Evolutionary conservation across 352 stramenopile species (phyloP).

Genomic region (Globisporangium uncinulatum): DNA sequence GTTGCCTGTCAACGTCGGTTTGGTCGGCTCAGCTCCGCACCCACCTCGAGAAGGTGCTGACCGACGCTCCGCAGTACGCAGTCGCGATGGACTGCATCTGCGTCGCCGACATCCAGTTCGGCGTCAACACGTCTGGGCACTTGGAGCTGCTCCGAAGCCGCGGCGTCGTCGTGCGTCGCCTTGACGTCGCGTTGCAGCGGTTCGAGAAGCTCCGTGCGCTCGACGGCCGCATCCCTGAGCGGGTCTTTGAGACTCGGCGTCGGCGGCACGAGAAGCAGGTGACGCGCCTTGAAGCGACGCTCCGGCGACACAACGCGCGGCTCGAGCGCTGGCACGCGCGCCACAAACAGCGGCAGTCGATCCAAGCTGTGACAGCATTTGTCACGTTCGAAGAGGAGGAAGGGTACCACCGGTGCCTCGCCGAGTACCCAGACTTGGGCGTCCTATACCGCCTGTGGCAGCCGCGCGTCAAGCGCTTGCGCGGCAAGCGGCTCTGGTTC

Average conservation of each 20-base stretch:
- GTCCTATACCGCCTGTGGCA: slow-evolving; percentile 74
- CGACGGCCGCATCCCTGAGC: slow-evolving; percentile 28
- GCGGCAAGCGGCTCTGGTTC: slow-evolving; percentile 70
- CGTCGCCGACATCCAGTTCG: slow-evolving; percentile 78
- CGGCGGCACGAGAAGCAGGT: slow-evolving; percentile 38
- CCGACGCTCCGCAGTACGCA: slow-evolving; percentile 40
- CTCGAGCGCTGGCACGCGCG: slow-evolving; percentile 25
- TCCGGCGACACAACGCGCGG: slow-evolving; percentile 34
- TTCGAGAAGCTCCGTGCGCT: slow-evolving; percentile 64
- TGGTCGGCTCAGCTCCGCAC: slow-evolving; percentile 33
- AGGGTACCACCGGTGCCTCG: slow-evolving; percentile 66
- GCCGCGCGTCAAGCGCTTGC: slow-evolving; percentile 48
- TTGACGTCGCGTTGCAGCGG: slow-evolving; percentile 62
- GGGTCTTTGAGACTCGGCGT: slow-evolving; percentile 36
- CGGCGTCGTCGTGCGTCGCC: slow-evolving; percentile 47
- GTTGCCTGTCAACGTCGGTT: neutral
- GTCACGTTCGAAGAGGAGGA: slow-evolving; percentile 85
- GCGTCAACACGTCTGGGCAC: slow-evolving; percentile 56
- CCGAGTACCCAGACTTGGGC: slow-evolving; percentile 70
- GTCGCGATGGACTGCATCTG: slow-evolving; percentile 48
- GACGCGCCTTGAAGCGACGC: slow-evolving; percentile 33
- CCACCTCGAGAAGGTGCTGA: slow-evolving; percentile 63
- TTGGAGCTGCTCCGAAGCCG: slow-evolving; percentile 56
- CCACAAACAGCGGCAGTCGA: slow-evolving; percentile 16
- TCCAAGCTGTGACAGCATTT: slow-evolving; percentile 67